Evolutionary conservation across 768 basidiomycete genomes (phyloP), one percentile per base, ranked within the genome.

Genomic region (Leccinum pellstonianum): DNA sequence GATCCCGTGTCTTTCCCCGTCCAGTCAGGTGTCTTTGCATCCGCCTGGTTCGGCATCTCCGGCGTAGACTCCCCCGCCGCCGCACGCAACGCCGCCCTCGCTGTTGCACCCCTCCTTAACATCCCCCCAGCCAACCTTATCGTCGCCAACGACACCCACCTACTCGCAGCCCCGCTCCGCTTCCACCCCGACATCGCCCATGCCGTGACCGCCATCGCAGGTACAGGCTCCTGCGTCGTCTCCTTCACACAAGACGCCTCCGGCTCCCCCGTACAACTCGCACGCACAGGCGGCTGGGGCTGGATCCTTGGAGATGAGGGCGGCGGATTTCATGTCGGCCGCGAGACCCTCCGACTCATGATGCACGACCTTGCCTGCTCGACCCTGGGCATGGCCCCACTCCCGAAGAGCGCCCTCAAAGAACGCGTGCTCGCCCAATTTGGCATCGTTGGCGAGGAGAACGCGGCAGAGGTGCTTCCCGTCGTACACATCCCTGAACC

Each of bases 281-380:
- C 85, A 1, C 81, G 91, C 7, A 80, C 83, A 31, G 90, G 91
- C 4, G 90, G 91, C 1, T 91, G 87, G 88, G 90, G 91, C 1
- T 91, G 90, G 88, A 85, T 92, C 19, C 77, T 92, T 11, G 90
- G 91, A 7, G 91, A 93, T 68, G 91, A 93, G 69, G 92, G 92
- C 11, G 86, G 90, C 21, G 91, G 91, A 11, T 93, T 83, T 66
- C 82, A 88, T 67, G 86, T 93, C 59, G 92, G 92, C 6, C 79
- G 88, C 38, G 89, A 90, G 68, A 81, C 91, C 0, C 68, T 93
- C 21, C 86, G 91, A 4, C 81, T 87, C 62, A 80, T 93, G 52
- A 75, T 90, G 52, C 62, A 77, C 7, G 82, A 84, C 55, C 76
- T 80, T 35, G 88, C 90, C 62, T 68, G 71, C 29, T 76, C 81